A percentile compares a stretch with the other conserved stretches of the same genome.
Evolutionary conservation across 2,329 filamentous ascomycete species (phyloP).

Genomic region (Fusarium piperis): DNA sequence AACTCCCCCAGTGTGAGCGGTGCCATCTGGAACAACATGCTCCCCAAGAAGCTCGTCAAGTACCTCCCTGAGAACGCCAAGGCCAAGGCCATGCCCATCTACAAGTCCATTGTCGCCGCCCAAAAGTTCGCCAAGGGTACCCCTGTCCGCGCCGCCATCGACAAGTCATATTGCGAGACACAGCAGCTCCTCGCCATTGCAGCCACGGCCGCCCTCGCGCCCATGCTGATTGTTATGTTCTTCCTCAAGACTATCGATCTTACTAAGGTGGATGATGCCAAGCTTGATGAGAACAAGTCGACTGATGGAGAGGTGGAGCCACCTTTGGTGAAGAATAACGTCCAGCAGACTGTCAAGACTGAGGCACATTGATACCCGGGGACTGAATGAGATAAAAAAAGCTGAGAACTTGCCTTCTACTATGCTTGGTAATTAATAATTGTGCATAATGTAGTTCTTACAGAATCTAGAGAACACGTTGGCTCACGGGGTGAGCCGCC

Average conservation of each 20-base stretch:
- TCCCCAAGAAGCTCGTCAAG: conserved; percentile 38
- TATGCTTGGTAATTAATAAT: not conserved
- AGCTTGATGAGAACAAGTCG: conserved; percentile 19
- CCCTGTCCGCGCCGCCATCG: conserved; percentile 33
- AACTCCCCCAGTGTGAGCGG: conserved; percentile 44
- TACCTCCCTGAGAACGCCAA: conserved; percentile 37
- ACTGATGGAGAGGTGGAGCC: conserved; percentile 1
- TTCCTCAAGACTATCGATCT: conserved; percentile 38
- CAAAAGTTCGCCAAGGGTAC: conserved; percentile 39
- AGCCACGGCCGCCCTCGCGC: conserved; percentile 34
- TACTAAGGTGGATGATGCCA: conserved; percentile 25
- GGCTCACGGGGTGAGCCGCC: not conserved
- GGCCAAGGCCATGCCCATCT: conserved; percentile 39
- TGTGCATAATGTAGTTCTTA: not conserved
- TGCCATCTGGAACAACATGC: conserved; percentile 49
- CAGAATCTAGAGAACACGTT: not conserved
- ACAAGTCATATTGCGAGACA: conserved; percentile 41
- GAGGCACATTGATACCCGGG: not conserved
- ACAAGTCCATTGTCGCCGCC: conserved; percentile 43
- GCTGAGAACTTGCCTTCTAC: not conserved
- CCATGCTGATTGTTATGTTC: conserved; percentile 42
- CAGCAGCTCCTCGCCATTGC: conserved; percentile 43
- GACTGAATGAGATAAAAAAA: not conserved
- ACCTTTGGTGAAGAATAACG: not conserved
- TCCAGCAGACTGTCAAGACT: not conserved